These are phyloP conservation scores for Eucommia ulmoides DNA, from an alignment of 257 asterid species.

Conservation along the genomic window DNA sequence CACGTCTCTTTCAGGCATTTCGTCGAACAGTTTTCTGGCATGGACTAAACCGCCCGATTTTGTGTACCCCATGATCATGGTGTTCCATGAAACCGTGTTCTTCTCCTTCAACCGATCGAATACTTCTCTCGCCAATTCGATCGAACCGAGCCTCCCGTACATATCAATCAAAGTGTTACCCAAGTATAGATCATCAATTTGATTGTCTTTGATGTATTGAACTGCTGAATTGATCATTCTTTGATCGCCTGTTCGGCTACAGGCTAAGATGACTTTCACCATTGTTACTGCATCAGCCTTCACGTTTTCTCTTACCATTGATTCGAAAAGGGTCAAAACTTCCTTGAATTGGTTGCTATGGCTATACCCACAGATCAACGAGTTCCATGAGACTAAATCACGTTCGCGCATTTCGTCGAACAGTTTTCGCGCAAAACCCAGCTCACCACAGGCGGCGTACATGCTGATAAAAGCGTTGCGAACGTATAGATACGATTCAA, in stretches of 20 bases:
- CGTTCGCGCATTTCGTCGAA: conserved; percentile 33
- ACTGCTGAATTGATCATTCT: conserved; percentile 10
- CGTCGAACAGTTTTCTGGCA: conserved; percentile 23
- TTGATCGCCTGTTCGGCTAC: conserved; percentile 13
- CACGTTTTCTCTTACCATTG: conserved; percentile 15
- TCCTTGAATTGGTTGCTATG: conserved; percentile 14
- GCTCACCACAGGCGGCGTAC: conserved; percentile 22
- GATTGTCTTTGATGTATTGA: conserved; percentile 13
- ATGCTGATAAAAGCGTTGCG: conserved; percentile 19
- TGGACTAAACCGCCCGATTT: conserved; percentile 16
- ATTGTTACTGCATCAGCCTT: conserved; percentile 24
- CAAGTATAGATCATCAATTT: conserved; percentile 19
- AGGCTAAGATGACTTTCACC: conserved; percentile 29
- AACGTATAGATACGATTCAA: conserved; percentile 21
- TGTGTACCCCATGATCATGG: conserved; percentile 26
- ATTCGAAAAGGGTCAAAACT: conserved; percentile 14
- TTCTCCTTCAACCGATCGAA: conserved; percentile 22
- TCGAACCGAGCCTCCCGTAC: conserved; percentile 22
- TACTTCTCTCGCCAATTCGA: conserved; percentile 16
- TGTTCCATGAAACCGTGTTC: conserved; percentile 35
- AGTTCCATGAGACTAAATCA: conserved; percentile 45
- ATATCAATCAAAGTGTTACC: conserved; percentile 27
- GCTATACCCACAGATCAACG: conserved; percentile 32
- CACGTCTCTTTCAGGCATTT: conserved; percentile 30
- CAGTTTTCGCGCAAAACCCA: conserved; percentile 16